Conservation (phyloP, 257 asterid species). For the Rauvolfia tetraphylla region DNA sequence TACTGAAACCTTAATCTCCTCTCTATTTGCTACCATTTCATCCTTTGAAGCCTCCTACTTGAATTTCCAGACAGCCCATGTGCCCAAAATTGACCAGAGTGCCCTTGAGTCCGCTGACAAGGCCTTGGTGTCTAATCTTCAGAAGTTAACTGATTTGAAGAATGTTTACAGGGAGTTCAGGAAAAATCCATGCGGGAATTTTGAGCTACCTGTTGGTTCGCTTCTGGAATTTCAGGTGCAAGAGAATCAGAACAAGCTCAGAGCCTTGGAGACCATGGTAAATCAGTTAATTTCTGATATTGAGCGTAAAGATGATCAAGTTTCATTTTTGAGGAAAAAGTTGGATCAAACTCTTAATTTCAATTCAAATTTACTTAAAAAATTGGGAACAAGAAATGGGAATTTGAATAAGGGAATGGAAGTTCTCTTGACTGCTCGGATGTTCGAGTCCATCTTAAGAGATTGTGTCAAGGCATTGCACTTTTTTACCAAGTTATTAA, state of each 20-base stretch:
- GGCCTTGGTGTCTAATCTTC: slow-evolving; percentile 57
- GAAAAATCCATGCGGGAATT: slow-evolving; percentile 29
- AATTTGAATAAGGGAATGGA: slow-evolving; percentile 34
- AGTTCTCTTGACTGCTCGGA: slow-evolving; percentile 63
- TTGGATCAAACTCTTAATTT: slow-evolving; percentile 38
- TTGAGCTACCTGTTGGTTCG: slow-evolving; percentile 57
- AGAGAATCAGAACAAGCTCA: slow-evolving; percentile 99
- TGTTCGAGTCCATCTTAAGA: slow-evolving; percentile 71
- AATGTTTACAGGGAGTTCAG: slow-evolving; percentile 42
- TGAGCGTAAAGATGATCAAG: slow-evolving; percentile 80
- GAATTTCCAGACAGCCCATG: slow-evolving; percentile 80
- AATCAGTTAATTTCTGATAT: slow-evolving; percentile 69
- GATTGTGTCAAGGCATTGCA: slow-evolving; percentile 64
- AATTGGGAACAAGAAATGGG: slow-evolving; percentile 40
- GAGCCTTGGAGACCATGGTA: slow-evolving; percentile 82
- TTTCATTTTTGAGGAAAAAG: slow-evolving; percentile 53
- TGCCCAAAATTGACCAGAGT: slow-evolving; percentile 42
- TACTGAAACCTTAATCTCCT: slow-evolving; percentile 45
- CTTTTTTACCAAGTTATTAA: slow-evolving; percentile 60
- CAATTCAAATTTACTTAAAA: slow-evolving; percentile 44
- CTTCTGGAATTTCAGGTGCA: slow-evolving; percentile 82
- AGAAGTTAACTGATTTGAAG: slow-evolving; percentile 67
- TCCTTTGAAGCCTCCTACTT: slow-evolving; percentile 87
- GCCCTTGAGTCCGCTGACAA: slow-evolving; percentile 71
- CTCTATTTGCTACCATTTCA: slow-evolving; percentile 67